Conservation (phyloP, 225 moss, liverwort and hornwort genomes). For the Physcomitrium patens region DNA sequence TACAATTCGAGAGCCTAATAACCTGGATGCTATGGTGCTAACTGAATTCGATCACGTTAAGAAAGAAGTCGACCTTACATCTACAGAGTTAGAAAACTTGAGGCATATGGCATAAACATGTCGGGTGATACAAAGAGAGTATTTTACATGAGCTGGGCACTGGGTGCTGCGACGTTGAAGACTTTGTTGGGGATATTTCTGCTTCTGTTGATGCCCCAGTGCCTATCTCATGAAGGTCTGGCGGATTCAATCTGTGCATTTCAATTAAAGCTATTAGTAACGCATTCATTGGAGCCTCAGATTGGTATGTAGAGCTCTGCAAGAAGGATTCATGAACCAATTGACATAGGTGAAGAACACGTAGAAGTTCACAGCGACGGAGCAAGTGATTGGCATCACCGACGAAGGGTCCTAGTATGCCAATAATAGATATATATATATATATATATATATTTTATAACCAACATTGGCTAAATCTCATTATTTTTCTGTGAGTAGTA, state of each 20-base stretch:
- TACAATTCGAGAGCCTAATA: conserved; percentile 96
- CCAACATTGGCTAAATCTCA: too few relatives aligned
- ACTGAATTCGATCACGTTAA: conserved; percentile 92
- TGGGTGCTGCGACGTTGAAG: neutral
- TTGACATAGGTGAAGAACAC: conserved; percentile 72
- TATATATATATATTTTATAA: too few relatives aligned
- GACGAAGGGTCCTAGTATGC: conserved; percentile 77
- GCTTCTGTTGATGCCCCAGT: too few relatives aligned
- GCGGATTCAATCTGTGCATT: too few relatives aligned
- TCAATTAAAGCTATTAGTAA: too few relatives aligned
- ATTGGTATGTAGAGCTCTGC: too few relatives aligned
- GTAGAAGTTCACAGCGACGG: conserved; percentile 66
- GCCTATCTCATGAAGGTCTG: too few relatives aligned
- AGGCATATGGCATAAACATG: conserved; percentile 86
- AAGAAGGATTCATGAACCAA: conserved; percentile 50
- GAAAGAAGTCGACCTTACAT: conserved; percentile 78
- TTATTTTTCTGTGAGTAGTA: too few relatives aligned
- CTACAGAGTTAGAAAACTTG: conserved; percentile 77
- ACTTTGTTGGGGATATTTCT: too few relatives aligned
- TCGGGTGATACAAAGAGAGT: conserved; percentile 85
- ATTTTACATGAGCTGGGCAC: conserved; percentile 88
- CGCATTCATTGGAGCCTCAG: too few relatives aligned
- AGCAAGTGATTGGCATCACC: conserved; percentile 58
- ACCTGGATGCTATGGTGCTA: conserved; percentile 78
- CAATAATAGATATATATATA: too few relatives aligned